phyloP scores from a whole-genome alignment of 75 land plant species.

The Ceratopteris richardii region DNA sequence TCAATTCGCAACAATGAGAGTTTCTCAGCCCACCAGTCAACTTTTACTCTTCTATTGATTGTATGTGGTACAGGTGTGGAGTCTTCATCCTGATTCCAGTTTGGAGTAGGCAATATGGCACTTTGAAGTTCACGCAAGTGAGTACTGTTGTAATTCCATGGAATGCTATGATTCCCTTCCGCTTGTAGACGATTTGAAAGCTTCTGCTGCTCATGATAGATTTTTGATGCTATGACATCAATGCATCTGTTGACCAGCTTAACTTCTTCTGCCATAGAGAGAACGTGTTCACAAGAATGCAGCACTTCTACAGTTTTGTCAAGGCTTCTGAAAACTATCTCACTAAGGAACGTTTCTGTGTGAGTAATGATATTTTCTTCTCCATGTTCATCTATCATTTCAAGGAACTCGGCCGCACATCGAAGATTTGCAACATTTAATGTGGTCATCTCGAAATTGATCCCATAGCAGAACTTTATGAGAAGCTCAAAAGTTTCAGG shows the following conservation, averaged over 20 bases:
- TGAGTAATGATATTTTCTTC: slow-evolving; percentile 65
- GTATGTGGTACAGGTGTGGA: too few species aligned
- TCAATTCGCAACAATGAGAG: slow-evolving; percentile 53
- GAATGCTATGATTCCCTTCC: too few species aligned
- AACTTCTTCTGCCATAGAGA: slow-evolving; percentile 74
- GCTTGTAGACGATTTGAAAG: too few species aligned
- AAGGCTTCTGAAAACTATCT: slow-evolving; percentile 58
- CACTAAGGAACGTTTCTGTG: slow-evolving; percentile 58
- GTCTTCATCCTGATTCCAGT: slow-evolving; percentile 20
- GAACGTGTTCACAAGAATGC: slow-evolving; percentile 54
- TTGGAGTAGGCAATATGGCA: slow-evolving; percentile 6
- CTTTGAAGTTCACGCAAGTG: slow-evolving; percentile 11
- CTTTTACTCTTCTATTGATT: too few species aligned
- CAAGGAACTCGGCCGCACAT: slow-evolving; percentile 72
- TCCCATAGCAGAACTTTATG: slow-evolving; percentile 81
- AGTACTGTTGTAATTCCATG: slow-evolving; percentile 20
- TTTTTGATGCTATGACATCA: slow-evolving; percentile 63
- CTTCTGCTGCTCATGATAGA: slow-evolving; percentile 51
- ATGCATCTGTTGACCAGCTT: slow-evolving; percentile 56
- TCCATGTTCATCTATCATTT: slow-evolving; percentile 42
- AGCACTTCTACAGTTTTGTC: slow-evolving; percentile 66
- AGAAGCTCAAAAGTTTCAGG: slow-evolving; percentile 66
- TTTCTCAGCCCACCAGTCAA: slow-evolving; percentile 70
- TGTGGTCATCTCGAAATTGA: slow-evolving; percentile 77
- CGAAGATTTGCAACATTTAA: slow-evolving; percentile 67